A percentile compares a stretch with the other conserved stretches of the same genome.
phyloP scores from a whole-genome alignment of 306 rosid genomes.

The Quercus ilex region DNA sequence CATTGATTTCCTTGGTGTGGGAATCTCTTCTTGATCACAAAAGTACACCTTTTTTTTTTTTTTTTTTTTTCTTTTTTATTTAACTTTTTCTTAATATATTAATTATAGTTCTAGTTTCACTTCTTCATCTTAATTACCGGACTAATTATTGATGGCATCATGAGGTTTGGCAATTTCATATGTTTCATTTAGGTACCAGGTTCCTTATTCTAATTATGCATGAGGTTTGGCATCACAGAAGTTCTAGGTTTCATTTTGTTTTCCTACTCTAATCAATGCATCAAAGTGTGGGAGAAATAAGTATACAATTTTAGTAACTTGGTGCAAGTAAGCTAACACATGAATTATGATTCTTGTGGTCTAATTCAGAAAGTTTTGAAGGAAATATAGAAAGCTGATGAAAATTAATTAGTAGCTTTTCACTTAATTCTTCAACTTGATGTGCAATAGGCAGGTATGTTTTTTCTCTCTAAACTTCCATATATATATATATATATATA shows the following conservation, averaged over 20 bases:
- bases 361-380: conserved; percentile 18
- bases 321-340: background rate
- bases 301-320: background rate
- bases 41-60: background rate
- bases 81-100: conserved; percentile 17
- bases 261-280: background rate
- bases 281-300: background rate
- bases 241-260: conserved; percentile 1
- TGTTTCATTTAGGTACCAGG: conserved; percentile 1
- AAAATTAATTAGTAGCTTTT: conserved; percentile 30
- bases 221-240: conserved; percentile 11
- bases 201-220: conserved; percentile 12
- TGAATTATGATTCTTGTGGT: conserved; percentile 2
- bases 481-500: background rate
- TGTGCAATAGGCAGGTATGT: background rate
- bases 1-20: conserved; percentile 93
- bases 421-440: background rate
- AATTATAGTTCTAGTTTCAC: background rate
- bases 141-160: background rate
- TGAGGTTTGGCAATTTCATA: background rate
- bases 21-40: conserved; percentile 52
- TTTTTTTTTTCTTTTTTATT: conserved; percentile 7
- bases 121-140: background rate
- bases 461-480: background rate
- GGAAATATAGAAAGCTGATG: conserved; percentile 24